phyloP scores from a whole-genome alignment of 371 early-diverging fungal species.

The Gilbertella persicaria region DNA sequence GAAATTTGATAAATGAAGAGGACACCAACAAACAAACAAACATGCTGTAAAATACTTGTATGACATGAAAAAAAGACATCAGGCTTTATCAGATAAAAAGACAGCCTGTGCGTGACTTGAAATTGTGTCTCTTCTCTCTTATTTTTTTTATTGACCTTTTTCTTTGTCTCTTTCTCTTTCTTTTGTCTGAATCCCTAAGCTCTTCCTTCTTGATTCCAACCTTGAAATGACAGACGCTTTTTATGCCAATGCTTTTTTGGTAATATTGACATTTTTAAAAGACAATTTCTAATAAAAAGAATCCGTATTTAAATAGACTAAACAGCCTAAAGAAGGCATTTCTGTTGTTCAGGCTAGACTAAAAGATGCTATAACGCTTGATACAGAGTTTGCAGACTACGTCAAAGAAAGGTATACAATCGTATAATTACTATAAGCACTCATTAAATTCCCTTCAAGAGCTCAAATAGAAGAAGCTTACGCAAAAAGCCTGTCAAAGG shows the following conservation, averaged over 20 bases:
- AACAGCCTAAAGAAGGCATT: constrained; percentile 22
- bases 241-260: constrained; percentile 4
- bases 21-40: no score
- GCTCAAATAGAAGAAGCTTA: constrained; percentile 27
- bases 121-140: no score
- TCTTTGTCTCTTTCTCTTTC: no score
- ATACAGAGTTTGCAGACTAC: constrained; percentile 24
- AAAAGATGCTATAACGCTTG: constrained; percentile 15
- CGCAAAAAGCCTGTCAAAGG: constrained; percentile 16
- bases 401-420: constrained; percentile 18
- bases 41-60: no score
- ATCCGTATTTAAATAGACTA: constrained; percentile 13
- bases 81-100: no score
- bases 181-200: no score
- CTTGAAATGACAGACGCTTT: neutral
- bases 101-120: no score
- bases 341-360: constrained; percentile 9
- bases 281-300: no score
- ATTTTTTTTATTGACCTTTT: no score
- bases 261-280: neutral
- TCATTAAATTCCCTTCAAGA: neutral
- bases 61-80: no score
- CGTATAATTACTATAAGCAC: neutral
- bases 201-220: neutral
- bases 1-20: no score